Evolutionary conservation across 441 rosid genomes (phyloP).

Genomic region (Bruguiera hainesii): DNA sequence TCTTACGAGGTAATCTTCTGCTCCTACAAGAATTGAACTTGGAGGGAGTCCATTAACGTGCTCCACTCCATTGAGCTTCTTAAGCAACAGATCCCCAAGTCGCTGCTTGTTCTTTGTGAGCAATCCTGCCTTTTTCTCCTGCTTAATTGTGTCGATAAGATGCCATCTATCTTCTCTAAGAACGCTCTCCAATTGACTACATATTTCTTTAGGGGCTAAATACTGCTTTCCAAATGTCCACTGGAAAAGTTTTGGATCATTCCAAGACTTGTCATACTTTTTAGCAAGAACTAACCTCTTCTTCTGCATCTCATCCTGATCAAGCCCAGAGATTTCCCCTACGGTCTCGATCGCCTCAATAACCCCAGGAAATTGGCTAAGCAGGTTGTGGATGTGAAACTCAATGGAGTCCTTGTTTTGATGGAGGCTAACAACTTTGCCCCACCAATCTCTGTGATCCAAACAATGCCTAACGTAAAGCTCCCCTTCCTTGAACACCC

Average conservation of each 20-base stretch:
- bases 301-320: conserved; percentile 71
- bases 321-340: conserved; percentile 79
- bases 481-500: conserved; percentile 90
- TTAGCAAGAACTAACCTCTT: conserved; percentile 56
- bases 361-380: conserved; percentile 59
- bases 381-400: conserved; percentile 78
- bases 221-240: conserved; percentile 87
- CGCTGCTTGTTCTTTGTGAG: conserved; percentile 55
- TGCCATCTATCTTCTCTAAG: conserved; percentile 85
- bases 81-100: conserved; percentile 55
- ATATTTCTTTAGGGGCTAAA: conserved; percentile 50
- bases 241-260: conserved; percentile 71
- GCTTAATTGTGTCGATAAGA: conserved; percentile 57
- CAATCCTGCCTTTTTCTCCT: conserved; percentile 42
- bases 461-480: conserved; percentile 66
- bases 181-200: conserved; percentile 48
- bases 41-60: conserved; percentile 54
- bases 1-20: conserved; percentile 76
- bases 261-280: conserved; percentile 83
- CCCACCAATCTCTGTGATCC: conserved; percentile 88
- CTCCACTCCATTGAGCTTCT: conserved; percentile 51
- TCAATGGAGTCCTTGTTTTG: conserved; percentile 82
- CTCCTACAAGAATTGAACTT: conserved; percentile 56
- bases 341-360: conserved; percentile 85
- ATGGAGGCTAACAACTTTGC: conserved; percentile 61